Conservation (phyloP, 2,329 filamentous ascomycete genomes). For the Aspergillus ibericus region DNA sequence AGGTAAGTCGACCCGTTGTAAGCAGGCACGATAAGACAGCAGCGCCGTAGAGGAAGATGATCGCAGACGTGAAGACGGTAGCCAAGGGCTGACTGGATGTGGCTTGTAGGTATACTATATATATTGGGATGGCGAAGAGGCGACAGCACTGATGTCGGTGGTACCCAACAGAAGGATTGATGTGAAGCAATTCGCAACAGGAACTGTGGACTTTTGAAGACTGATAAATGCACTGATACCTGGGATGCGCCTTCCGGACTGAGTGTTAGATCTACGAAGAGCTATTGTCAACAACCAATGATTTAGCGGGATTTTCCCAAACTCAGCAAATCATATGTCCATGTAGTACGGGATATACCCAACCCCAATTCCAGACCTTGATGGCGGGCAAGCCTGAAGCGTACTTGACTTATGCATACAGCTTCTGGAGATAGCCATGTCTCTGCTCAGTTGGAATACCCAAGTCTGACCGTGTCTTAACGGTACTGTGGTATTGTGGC, state of each 20-base stretch:
- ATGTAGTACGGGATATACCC: background rate
- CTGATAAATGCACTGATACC: background rate
- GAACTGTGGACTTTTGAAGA: background rate
- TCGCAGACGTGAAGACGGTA: slow-evolving; percentile 19
- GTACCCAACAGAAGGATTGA: slow-evolving; percentile 20
- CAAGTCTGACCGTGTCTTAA: too few relatives aligned
- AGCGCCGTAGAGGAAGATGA: slow-evolving; percentile 43
- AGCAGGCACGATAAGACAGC: slow-evolving; percentile 22
- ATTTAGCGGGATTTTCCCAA: background rate
- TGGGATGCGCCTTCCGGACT: background rate
- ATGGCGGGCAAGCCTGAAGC: background rate
- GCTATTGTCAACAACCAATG: background rate
- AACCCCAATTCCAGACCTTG: background rate
- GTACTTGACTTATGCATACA: background rate
- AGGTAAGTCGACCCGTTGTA: slow-evolving; percentile 12
- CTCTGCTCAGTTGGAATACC: too few relatives aligned
- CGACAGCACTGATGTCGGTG: slow-evolving; percentile 19
- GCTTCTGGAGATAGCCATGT: background rate
- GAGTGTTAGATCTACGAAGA: background rate
- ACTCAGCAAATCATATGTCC: background rate
- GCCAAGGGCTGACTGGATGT: slow-evolving; percentile 13
- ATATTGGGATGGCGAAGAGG: slow-evolving; percentile 18
- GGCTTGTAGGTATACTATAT: slow-evolving; percentile 22
- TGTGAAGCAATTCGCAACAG: background rate
- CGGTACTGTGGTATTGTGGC: too few relatives aligned